Percentiles rank a stretch among this genome's conserved stretches.
Conservation (phyloP, 2,329 filamentous ascomycete genomes). For the Colletotrichum salicis region DNA sequence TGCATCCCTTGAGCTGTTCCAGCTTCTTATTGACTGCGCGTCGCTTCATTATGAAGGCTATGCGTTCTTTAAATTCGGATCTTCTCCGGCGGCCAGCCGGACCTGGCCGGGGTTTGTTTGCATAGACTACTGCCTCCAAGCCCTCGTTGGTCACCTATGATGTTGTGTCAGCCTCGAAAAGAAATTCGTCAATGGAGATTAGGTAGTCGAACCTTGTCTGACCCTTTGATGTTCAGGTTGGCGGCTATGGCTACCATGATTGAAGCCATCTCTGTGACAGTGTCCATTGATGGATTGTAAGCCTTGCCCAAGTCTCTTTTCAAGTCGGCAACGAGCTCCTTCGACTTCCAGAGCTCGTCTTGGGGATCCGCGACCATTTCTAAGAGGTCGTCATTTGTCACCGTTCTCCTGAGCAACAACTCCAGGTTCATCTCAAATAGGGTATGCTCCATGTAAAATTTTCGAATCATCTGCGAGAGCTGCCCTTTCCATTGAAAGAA, state of each 20-base stretch:
- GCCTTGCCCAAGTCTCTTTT: neutral
- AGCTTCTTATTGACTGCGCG: neutral
- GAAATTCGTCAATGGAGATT: neutral
- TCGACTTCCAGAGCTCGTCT: neutral
- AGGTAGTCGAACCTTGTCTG: neutral
- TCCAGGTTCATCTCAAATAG: constrained; percentile 5
- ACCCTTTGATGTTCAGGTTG: neutral
- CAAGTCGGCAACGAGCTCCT: neutral
- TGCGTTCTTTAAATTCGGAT: neutral
- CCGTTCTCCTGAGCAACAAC: neutral
- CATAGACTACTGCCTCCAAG: neutral
- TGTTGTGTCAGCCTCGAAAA: neutral
- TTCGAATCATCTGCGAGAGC: neutral
- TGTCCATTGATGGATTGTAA: neutral
- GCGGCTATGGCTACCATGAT: constrained; percentile 8
- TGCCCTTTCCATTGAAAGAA: constrained; percentile 12
- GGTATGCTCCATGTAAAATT: neutral
- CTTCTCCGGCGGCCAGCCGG: neutral
- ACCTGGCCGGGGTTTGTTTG: neutral
- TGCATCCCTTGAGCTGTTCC: neutral
- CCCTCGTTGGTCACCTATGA: neutral
- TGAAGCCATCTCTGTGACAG: neutral
- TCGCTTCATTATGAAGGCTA: constrained; percentile 14
- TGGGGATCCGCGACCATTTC: constrained; percentile 9
- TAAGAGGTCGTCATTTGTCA: neutral